phyloP scores from a whole-genome alignment of 768 basidiomycete genomes.

The Tulasnella sp. region DNA sequence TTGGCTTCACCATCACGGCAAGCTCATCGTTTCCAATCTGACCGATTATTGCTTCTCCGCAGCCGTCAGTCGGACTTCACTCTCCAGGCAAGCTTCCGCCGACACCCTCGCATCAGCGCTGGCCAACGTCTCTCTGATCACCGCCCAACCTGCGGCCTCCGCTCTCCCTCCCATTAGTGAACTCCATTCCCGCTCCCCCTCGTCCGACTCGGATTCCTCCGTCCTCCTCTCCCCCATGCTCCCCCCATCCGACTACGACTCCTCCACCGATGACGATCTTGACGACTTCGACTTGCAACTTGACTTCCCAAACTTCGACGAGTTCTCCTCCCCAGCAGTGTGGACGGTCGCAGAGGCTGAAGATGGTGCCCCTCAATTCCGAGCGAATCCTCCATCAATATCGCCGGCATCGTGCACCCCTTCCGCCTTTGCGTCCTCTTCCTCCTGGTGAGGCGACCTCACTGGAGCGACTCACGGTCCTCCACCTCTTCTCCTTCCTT shows the following conservation, averaged over 20 bases:
- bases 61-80: constrained; percentile 3
- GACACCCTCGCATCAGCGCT: neutral
- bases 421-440: neutral
- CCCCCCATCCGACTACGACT: neutral
- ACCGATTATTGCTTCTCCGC: neutral
- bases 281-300: neutral
- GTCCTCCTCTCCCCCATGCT: neutral
- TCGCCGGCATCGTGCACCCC: neutral
- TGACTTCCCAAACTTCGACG: neutral
- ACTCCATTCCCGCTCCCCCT: neutral
- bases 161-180: neutral
- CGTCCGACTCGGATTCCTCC: neutral
- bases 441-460: neutral
- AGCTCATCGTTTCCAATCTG: neutral
- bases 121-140: neutral
- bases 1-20: neutral
- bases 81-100: neutral
- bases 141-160: neutral
- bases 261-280: neutral
- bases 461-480: neutral
- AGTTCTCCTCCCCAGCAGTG: neutral
- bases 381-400: neutral
- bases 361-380: neutral
- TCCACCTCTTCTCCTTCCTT: neutral
- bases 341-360: neutral